Conservation (phyloP, 805 yeast genomes). For the Cyberlindnera sargentensis region DNA sequence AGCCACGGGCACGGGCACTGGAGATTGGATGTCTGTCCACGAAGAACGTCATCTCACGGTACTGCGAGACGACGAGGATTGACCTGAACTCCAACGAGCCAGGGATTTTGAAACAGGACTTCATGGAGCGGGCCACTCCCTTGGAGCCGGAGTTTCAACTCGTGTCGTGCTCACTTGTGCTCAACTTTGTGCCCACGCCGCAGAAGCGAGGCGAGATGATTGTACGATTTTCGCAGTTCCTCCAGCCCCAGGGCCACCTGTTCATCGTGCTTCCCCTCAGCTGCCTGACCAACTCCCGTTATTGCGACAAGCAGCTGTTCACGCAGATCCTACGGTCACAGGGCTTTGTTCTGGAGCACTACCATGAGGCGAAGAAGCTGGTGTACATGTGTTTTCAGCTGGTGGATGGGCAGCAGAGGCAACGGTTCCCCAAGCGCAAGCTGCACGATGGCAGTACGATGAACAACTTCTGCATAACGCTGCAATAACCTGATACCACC, state of each 20-base stretch:
- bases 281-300: constrained; percentile 77
- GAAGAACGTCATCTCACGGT: constrained; percentile 51
- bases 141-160: constrained; percentile 40
- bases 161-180: constrained; percentile 77
- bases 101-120: constrained; percentile 69
- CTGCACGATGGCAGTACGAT: constrained; percentile 48
- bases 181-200: constrained; percentile 81
- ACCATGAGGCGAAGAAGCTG: constrained; percentile 61
- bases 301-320: constrained; percentile 43
- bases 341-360: constrained; percentile 47
- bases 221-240: constrained; percentile 46
- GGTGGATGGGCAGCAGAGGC: constrained; percentile 25
- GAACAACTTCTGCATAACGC: constrained; percentile 61
- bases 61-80: constrained; percentile 40
- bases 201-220: constrained; percentile 74
- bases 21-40: constrained; percentile 83
- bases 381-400: constrained; percentile 65
- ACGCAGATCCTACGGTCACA: constrained; percentile 42
- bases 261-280: constrained; percentile 88
- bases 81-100: constrained; percentile 80
- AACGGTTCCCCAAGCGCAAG: constrained; percentile 34
- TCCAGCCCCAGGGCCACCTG: constrained; percentile 26
- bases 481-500: constrained; percentile 3
- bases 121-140: constrained; percentile 71
- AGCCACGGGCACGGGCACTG: constrained; percentile 45